These are phyloP conservation scores for Phoenix dactylifera DNA, from an alignment of 176 grass and related monocot species.

Conservation along the genomic window DNA sequence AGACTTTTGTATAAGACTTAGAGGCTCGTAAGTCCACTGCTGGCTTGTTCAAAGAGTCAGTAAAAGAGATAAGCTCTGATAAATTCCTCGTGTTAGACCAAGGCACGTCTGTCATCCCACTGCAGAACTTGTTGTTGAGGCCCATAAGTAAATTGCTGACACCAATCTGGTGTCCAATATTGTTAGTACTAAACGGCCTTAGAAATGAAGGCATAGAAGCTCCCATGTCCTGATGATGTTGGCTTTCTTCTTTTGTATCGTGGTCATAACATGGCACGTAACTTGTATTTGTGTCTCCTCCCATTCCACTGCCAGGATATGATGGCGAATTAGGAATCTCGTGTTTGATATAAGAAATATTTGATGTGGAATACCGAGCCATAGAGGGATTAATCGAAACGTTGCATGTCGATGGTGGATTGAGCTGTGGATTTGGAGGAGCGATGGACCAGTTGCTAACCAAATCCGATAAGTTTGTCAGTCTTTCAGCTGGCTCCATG, in stretches of 20 bases:
- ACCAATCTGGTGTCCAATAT: not conserved
- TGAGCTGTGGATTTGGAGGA: slow-evolving; percentile 40
- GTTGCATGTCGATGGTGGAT: not conserved
- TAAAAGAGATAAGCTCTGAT: slow-evolving; percentile 71
- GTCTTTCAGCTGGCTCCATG: slow-evolving; percentile 12
- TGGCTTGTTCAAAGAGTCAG: slow-evolving; percentile 16
- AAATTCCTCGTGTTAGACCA: slow-evolving; percentile 65
- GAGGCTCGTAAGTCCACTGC: not conserved
- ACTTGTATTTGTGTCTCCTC: not conserved
- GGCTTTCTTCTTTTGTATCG: not conserved
- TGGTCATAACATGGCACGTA: not conserved
- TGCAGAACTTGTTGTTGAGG: not conserved
- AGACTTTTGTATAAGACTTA: slow-evolving; percentile 20
- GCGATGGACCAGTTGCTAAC: slow-evolving; percentile 89
- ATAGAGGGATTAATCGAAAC: not conserved
- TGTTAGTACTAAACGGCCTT: too few species aligned
- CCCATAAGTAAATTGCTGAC: not conserved
- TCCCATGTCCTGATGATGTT: not conserved
- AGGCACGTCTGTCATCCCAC: slow-evolving; percentile 32
- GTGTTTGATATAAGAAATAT: not conserved
- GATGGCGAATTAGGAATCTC: not conserved
- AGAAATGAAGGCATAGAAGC: not conserved
- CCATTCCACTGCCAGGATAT: not conserved
- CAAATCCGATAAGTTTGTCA: slow-evolving; percentile 63
- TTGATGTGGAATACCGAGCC: not conserved